Percentiles rank a stretch among this genome's conserved stretches.
Evolutionary conservation across 2,329 filamentous ascomycete species (phyloP).

Genomic region (Sarocladium kiliense): DNA sequence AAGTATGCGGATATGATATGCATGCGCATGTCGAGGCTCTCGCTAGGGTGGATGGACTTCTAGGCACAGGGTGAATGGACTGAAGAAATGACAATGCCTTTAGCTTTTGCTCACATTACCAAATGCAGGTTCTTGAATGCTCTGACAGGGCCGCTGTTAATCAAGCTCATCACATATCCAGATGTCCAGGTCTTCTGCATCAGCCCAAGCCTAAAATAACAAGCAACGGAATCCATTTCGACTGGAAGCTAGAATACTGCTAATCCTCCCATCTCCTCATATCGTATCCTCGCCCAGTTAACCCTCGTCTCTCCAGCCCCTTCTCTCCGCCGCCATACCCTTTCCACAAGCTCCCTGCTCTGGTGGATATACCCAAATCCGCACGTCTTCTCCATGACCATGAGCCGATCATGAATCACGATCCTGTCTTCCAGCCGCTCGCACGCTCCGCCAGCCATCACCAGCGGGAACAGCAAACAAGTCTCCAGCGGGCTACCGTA

Average conservation of each 20-base stretch:
- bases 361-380: constrained; percentile 38
- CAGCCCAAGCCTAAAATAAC: too few species aligned
- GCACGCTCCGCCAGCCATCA: constrained; percentile 35
- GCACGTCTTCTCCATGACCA: constrained; percentile 38
- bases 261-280: constrained; percentile 29
- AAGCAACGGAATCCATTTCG: too few species aligned
- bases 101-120: background rate
- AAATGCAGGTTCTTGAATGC: background rate
- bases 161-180: too few species aligned
- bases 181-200: too few species aligned
- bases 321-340: constrained; percentile 30
- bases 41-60: background rate
- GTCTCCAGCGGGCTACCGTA: constrained; percentile 36
- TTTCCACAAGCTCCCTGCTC: constrained; percentile 31
- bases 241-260: constrained; percentile 29
- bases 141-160: too few species aligned
- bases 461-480: constrained; percentile 34
- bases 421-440: constrained; percentile 29
- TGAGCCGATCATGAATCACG: constrained; percentile 31
- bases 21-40: constrained; percentile 10
- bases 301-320: constrained; percentile 21
- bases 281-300: constrained; percentile 29
- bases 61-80: background rate
- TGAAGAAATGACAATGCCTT: background rate
- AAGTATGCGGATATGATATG: constrained; percentile 50